Conservation (phyloP, 345 rosid species). For the Euphorbia lathyris region DNA sequence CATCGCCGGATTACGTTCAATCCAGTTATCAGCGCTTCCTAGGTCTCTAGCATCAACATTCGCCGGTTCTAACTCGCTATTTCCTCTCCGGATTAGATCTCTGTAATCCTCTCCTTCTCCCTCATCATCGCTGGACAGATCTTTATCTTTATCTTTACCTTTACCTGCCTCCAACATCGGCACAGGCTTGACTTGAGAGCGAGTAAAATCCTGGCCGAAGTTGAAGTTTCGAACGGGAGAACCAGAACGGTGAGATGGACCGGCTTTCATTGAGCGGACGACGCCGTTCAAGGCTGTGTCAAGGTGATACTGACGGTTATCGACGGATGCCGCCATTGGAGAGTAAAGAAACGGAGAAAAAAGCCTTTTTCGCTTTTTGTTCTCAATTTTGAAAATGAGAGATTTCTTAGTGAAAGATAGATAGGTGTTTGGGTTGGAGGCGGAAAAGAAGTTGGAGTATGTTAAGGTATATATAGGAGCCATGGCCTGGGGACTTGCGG, state of each 20-base stretch:
- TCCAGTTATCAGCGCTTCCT: slow-evolving; percentile 74
- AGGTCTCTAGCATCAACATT: slow-evolving; percentile 62
- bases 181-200: slow-evolving; percentile 10
- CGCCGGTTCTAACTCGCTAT: slow-evolving; percentile 69
- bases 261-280: slow-evolving; percentile 46
- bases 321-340: slow-evolving; percentile 76
- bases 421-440: background rate
- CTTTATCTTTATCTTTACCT: too few species aligned
- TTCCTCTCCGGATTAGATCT: slow-evolving; percentile 43
- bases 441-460: slow-evolving; percentile 2
- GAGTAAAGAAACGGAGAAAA: background rate
- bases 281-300: slow-evolving; percentile 51
- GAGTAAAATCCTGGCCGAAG: slow-evolving; percentile 7
- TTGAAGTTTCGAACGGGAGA: slow-evolving; percentile 30
- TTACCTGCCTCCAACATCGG: slow-evolving; percentile 18
- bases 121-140: slow-evolving; percentile 59
- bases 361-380: too few species aligned
- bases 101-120: slow-evolving; percentile 53
- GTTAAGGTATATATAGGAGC: slow-evolving; percentile 23
- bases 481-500: background rate
- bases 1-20: slow-evolving; percentile 74
- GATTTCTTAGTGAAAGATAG: too few species aligned
- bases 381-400: too few species aligned
- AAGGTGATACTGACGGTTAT: slow-evolving; percentile 61
- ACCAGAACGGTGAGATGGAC: slow-evolving; percentile 38